Percentiles rank a stretch among this genome's conserved stretches.
Evolutionary conservation across 2,329 filamentous ascomycete species (phyloP).

Genomic region (Huntiella moniliformis): DNA sequence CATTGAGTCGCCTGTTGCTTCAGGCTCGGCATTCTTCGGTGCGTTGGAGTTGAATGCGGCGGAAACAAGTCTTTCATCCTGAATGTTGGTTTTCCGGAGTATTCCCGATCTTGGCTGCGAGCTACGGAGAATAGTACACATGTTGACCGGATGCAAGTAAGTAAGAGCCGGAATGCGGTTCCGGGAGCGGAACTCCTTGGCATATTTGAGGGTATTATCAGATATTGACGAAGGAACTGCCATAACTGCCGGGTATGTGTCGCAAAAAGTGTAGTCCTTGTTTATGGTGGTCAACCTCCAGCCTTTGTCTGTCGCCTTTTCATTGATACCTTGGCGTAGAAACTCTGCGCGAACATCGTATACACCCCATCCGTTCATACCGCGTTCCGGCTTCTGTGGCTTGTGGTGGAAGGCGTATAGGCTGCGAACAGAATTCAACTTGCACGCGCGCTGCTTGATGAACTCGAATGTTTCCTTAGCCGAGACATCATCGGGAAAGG

Average conservation of each 20-base stretch:
- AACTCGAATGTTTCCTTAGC: conserved; percentile 78
- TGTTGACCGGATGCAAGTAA: conserved; percentile 92
- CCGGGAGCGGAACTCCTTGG: conserved; percentile 71
- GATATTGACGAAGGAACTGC: conserved; percentile 78
- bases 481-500: conserved; percentile 54
- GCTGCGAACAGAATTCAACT: conserved; percentile 64
- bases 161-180: conserved; percentile 75
- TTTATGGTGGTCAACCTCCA: conserved; percentile 91
- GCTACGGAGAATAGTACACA: conserved; percentile 87
- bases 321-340: conserved; percentile 67
- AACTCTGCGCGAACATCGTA: conserved; percentile 81
- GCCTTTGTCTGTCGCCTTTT: conserved; percentile 55
- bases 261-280: conserved; percentile 71
- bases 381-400: conserved; percentile 52
- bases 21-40: conserved; percentile 18
- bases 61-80: conserved; percentile 84
- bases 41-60: conserved; percentile 70
- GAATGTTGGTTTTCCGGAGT: conserved; percentile 72
- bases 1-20: conserved; percentile 13
- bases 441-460: conserved; percentile 65
- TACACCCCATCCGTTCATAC: conserved; percentile 60
- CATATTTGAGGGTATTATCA: conserved; percentile 93
- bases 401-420: conserved; percentile 80
- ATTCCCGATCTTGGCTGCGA: conserved; percentile 83
- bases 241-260: conserved; percentile 74